Base-by-base conservation (phyloP, 2,329 filamentous ascomycete genomes). In the Trichoderma sp. region DNA sequence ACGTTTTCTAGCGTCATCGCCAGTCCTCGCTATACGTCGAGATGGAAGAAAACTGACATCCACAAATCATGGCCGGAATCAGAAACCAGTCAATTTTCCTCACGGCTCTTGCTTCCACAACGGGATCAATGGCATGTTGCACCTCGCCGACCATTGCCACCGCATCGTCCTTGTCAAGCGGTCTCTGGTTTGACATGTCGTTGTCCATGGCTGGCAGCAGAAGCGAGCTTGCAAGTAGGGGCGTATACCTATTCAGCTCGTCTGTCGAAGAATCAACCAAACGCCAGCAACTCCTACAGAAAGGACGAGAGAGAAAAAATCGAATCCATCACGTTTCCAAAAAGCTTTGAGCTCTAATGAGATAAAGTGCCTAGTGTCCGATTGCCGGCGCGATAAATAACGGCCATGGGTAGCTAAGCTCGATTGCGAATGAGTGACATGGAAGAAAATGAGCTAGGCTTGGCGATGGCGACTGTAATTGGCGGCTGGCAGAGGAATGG, bases 51-150 rank as follows among this genome's bases (percentile, higher is more conserved):
- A 46, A 71, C 79, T 39, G 70, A 81, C 81, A 83, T 63, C 83
- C 83, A 73, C 89, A 74, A 26, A 86, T 82, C 89, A 92, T 92
- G 14, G 87, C 84, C 0, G 90, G 90, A 39, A 92, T 90, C 56
- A 92, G 78, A 71, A 89, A 89, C 71, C 82, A 79, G 73, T 92
- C 90, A 63, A 91, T 90, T 79, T 91, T 92, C 59, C 86, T 81
- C 28, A 91, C 78, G 10, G 90, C 88, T 58, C 85, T 83, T 21
- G 81, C 83, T 69, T 85, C 85, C 0, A 88, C 77, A 0, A 76
- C 80, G 0, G 86, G 84, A 73, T 91, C 89, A 55, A 89, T 81
- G 4, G 77, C 75, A 70, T 85, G 84, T 4, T 80, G 79, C 72
- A 84, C 80, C 69, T 89, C 86, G 28, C 88, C 87, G 2, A 90